A percentile compares a stretch with the other conserved stretches of the same genome.
Conservation (phyloP, 2,329 filamentous ascomycete species). For the Arthrobotrys pseudoclavata region DNA sequence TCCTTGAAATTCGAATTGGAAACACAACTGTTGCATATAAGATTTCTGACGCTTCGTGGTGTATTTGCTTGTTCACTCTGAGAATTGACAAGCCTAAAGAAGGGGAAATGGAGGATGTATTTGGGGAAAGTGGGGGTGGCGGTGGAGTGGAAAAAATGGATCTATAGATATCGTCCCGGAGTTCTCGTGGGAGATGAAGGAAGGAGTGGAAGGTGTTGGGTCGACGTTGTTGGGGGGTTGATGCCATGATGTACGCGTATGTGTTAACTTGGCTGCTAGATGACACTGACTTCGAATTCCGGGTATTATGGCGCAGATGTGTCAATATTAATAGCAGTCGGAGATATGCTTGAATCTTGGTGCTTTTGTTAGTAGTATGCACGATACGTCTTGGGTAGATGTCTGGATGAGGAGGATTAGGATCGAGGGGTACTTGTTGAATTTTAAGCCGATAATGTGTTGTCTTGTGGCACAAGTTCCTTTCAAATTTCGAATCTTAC, state of each 20-base stretch:
- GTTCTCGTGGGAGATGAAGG: slow-evolving; percentile 43
- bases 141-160: neutral
- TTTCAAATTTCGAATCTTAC: too few relatives aligned
- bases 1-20: slow-evolving; percentile 17
- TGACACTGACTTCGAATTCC: too few relatives aligned
- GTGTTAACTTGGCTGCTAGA: too few relatives aligned
- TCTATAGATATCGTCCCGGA: slow-evolving; percentile 47
- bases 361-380: too few relatives aligned
- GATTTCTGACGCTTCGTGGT: neutral
- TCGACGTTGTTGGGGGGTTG: neutral
- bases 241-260: neutral
- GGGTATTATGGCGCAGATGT: too few relatives aligned
- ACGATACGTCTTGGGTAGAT: too few relatives aligned
- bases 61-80: slow-evolving; percentile 12
- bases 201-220: neutral
- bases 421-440: neutral
- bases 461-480: too few relatives aligned
- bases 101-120: neutral
- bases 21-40: slow-evolving; percentile 2
- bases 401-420: too few relatives aligned
- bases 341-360: too few relatives aligned
- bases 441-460: slow-evolving; percentile 35
- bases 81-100: slow-evolving; percentile 3
- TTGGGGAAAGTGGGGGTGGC: too few relatives aligned
- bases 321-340: too few relatives aligned